phyloP scores from a whole-genome alignment of 179 eudicot species.

The Spinacia oleracea region DNA sequence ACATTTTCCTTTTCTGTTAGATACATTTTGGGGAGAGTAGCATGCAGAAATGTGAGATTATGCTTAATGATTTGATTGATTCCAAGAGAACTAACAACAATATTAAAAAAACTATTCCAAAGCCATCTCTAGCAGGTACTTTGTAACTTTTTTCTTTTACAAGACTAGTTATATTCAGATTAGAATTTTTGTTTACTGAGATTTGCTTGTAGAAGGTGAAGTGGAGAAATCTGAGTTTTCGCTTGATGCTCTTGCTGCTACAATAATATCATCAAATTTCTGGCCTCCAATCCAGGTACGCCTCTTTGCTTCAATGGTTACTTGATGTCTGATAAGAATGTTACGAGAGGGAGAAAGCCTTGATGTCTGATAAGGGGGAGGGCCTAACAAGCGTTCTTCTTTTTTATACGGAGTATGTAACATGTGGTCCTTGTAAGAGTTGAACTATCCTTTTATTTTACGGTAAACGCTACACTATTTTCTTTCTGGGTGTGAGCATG shows the following conservation, averaged over 20 bases:
- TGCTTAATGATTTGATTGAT: constrained; percentile 98
- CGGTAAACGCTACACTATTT: neutral
- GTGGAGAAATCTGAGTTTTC: constrained; percentile 50
- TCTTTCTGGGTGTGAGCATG: neutral
- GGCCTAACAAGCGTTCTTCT: neutral
- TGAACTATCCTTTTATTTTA: neutral
- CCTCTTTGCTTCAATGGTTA: neutral
- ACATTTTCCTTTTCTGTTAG: constrained; percentile 39
- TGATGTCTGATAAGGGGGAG: neutral
- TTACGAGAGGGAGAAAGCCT: neutral
- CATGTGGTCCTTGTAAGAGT: neutral
- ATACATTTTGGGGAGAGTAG: constrained; percentile 99
- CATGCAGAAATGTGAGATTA: constrained; percentile 98
- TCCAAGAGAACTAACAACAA: constrained; percentile 86
- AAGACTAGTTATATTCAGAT: neutral
- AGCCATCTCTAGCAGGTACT: constrained; percentile 61
- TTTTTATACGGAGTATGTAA: neutral
- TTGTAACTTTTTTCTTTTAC: constrained; percentile 6
- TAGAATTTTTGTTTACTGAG: constrained; percentile 8
- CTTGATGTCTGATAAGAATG: neutral
- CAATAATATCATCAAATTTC: constrained; percentile 92
- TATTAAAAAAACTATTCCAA: constrained; percentile 67
- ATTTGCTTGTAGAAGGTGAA: constrained; percentile 39
- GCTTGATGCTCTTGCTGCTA: constrained; percentile 67
- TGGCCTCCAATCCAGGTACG: constrained; percentile 99